Conservation (phyloP, 306 rosid species). For the Begonia loranthoides region DNA sequence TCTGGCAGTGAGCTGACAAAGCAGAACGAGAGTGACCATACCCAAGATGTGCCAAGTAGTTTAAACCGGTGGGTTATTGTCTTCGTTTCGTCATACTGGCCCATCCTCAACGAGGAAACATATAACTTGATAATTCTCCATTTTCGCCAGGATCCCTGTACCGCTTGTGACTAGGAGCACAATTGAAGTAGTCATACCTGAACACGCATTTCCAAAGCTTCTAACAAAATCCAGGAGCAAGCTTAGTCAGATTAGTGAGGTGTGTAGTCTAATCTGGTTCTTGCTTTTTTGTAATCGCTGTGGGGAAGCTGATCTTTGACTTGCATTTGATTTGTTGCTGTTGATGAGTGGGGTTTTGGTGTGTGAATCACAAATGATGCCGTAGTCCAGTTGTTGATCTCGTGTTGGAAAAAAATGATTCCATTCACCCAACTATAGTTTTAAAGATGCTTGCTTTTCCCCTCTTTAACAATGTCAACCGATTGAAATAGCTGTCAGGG, state of each 20-base stretch:
- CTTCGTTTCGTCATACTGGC: conserved; percentile 5
- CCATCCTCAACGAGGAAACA: no score
- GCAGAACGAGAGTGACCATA: conserved; percentile 61
- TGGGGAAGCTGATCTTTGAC: no score
- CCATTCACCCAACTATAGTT: background rate
- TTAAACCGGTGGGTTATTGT: conserved; percentile 52
- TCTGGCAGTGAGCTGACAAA: conserved; percentile 29
- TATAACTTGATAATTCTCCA: background rate
- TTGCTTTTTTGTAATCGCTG: no score
- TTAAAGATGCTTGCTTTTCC: background rate
- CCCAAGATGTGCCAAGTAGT: conserved; percentile 49
- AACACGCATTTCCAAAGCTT: conserved; percentile 82
- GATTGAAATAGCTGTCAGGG: conserved; percentile 66
- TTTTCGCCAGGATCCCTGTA: conserved; percentile 44
- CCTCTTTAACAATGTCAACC: conserved; percentile 9
- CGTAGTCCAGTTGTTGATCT: background rate
- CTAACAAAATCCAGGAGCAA: conserved; percentile 77
- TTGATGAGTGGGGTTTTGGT: no score
- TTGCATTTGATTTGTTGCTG: no score
- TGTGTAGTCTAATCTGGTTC: conserved; percentile 18
- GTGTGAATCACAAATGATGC: no score
- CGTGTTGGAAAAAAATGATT: background rate
- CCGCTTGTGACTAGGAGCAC: conserved; percentile 93
- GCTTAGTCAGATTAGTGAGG: conserved; percentile 97
- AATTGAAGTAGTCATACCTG: conserved; percentile 91